A percentile compares a stretch with the other conserved stretches of the same genome.
Conservation (phyloP, 768 basidiomycete species). For the Mycena galopus region DNA sequence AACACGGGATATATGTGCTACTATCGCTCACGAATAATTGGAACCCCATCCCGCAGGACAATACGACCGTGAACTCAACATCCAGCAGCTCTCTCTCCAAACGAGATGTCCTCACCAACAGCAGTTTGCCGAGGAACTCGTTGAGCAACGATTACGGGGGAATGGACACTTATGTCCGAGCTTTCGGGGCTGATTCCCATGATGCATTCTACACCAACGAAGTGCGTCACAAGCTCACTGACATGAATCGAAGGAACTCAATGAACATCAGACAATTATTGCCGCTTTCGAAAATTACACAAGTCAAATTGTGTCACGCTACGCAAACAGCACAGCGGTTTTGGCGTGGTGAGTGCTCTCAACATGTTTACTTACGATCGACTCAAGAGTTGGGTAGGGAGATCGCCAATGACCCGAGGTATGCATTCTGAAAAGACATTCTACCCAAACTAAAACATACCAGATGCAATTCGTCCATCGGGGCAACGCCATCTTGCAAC, state of each 20-base stretch:
- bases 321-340: conserved; percentile 64
- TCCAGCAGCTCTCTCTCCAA: conserved; percentile 30
- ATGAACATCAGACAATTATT: conserved; percentile 52
- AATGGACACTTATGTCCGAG: conserved; percentile 70
- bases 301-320: conserved; percentile 66
- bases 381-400: conserved; percentile 57
- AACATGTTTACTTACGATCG: background rate
- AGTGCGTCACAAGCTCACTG: background rate
- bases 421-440: background rate
- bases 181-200: conserved; percentile 59
- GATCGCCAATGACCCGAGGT: conserved; percentile 77
- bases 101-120: conserved; percentile 54
- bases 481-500: conserved; percentile 57
- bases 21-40: conserved; percentile 74
- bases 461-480: conserved; percentile 71
- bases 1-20: conserved; percentile 65
- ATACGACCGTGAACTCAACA: conserved; percentile 33
- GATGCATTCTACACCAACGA: conserved; percentile 71
- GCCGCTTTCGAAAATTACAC: conserved; percentile 71
- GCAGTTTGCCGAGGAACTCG: conserved; percentile 61
- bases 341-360: conserved; percentile 59
- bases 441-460: conserved; percentile 11
- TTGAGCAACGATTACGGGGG: conserved; percentile 75
- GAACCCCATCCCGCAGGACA: conserved; percentile 58
- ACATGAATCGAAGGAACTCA: background rate